A percentile compares a stretch with the other conserved stretches of the same genome.
Evolutionary conservation across 371 early-diverging fungal species (phyloP).

Genomic region (Synchytrium microbalum): DNA sequence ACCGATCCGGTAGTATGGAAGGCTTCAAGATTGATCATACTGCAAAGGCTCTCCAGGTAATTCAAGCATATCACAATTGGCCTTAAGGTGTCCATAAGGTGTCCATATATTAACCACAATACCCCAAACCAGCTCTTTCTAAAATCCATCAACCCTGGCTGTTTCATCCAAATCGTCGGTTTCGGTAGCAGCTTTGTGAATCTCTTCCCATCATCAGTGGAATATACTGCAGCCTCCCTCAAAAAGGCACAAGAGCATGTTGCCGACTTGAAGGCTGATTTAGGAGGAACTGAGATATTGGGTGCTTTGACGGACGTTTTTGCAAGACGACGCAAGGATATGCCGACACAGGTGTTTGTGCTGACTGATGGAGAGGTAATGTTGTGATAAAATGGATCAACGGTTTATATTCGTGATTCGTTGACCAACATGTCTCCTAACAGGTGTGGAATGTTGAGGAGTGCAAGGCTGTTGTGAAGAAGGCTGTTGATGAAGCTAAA

Average conservation of each 20-base stretch:
- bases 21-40: conserved; percentile 16
- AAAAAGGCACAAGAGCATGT: conserved; percentile 22
- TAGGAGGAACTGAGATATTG: conserved; percentile 41
- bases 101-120: no score
- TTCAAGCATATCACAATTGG: no score
- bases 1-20: conserved; percentile 29
- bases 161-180: conserved; percentile 41
- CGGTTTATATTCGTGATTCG: not conserved
- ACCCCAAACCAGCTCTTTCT: conserved; percentile 32
- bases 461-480: conserved; percentile 19
- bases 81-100: no score
- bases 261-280: conserved; percentile 25
- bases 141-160: conserved; percentile 31
- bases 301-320: conserved; percentile 24
- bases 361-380: conserved; percentile 38
- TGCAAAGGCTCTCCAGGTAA: conserved; percentile 13
- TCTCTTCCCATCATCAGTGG: conserved; percentile 28
- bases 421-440: not conserved
- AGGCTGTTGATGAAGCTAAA: conserved; percentile 14
- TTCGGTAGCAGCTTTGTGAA: conserved; percentile 27
- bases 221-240: conserved; percentile 26
- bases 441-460: conserved; percentile 25
- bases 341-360: conserved; percentile 36
- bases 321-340: conserved; percentile 19
- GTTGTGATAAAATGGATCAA: not conserved